Conservation (phyloP, 441 rosid species). For the Pelargonium citronellum region DNA sequence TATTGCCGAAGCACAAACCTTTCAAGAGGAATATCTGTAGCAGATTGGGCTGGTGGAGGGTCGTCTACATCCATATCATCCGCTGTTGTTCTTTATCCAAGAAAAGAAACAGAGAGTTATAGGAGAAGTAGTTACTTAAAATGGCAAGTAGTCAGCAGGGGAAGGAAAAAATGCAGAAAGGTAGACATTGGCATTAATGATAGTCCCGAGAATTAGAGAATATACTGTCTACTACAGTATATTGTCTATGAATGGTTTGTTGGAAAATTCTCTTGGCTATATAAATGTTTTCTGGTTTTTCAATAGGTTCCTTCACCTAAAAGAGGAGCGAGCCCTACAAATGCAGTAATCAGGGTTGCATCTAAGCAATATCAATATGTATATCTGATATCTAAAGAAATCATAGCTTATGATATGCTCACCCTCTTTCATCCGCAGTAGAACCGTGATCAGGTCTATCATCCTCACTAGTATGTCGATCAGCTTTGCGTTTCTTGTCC, state of each 20-base stretch:
- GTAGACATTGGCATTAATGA: too few relatives aligned
- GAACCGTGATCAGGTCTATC: conserved; percentile 25
- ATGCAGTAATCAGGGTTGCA: neutral
- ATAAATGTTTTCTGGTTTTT: neutral
- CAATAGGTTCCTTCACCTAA: neutral
- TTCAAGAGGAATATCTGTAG: conserved; percentile 44
- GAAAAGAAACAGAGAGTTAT: conserved; percentile 16
- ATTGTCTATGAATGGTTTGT: too few relatives aligned
- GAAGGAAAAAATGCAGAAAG: neutral
- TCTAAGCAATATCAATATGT: neutral
- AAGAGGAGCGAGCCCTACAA: neutral
- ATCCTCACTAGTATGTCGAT: conserved; percentile 25
- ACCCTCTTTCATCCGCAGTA: conserved; percentile 42
- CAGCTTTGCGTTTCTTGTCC: conserved; percentile 44
- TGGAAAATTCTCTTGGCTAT: too few relatives aligned
- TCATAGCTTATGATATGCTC: conserved; percentile 16
- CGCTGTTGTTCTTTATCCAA: conserved; percentile 33
- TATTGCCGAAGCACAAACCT: conserved; percentile 38
- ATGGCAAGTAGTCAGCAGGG: neutral
- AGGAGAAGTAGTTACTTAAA: conserved; percentile 16
- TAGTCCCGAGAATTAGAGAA: too few relatives aligned
- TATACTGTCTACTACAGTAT: too few relatives aligned
- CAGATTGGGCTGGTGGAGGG: conserved; percentile 41
- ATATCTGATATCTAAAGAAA: conserved; percentile 9
- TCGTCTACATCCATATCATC: conserved; percentile 85